Evolutionary conservation across 371 early-diverging fungal genomes (phyloP).

Genomic region (Chytridium lagenaria): DNA sequence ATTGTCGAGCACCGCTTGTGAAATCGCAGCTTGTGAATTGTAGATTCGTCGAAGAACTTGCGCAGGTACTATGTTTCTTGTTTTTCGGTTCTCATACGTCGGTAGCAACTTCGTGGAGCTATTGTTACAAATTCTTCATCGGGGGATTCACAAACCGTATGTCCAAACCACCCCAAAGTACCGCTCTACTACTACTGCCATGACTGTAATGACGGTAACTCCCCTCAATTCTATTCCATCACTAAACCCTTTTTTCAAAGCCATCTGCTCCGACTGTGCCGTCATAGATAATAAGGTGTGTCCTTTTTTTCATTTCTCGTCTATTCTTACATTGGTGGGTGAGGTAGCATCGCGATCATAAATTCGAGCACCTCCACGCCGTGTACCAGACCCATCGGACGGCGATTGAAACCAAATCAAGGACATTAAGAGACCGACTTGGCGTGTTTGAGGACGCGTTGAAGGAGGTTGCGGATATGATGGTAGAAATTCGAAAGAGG

Average conservation of each 20-base stretch:
- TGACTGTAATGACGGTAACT: slow-evolving; percentile 36
- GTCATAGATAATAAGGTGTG: slow-evolving; percentile 43
- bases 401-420: slow-evolving; percentile 1
- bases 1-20: slow-evolving; percentile 43
- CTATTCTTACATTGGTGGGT: background rate
- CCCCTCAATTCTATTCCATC: background rate
- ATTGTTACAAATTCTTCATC: slow-evolving; percentile 14
- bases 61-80: slow-evolving; percentile 20
- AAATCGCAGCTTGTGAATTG: slow-evolving; percentile 43
- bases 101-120: slow-evolving; percentile 36
- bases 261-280: slow-evolving; percentile 52
- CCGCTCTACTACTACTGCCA: slow-evolving; percentile 47
- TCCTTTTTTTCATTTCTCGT: background rate
- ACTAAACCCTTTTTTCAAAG: slow-evolving; percentile 2
- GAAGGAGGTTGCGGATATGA: background rate
- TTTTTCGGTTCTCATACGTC: background rate
- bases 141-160: slow-evolving; percentile 16
- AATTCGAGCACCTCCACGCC: slow-evolving; percentile 37
- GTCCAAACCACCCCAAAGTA: slow-evolving; percentile 32
- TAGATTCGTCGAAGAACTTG: slow-evolving; percentile 51
- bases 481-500: background rate
- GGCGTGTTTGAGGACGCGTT: background rate
- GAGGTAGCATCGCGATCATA: slow-evolving; percentile 40
- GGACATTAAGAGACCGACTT: background rate
- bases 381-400: slow-evolving; percentile 35